These are phyloP conservation scores for Artomyces pyxidatus DNA, from an alignment of 768 basidiomycete species.

Conservation along the genomic window DNA sequence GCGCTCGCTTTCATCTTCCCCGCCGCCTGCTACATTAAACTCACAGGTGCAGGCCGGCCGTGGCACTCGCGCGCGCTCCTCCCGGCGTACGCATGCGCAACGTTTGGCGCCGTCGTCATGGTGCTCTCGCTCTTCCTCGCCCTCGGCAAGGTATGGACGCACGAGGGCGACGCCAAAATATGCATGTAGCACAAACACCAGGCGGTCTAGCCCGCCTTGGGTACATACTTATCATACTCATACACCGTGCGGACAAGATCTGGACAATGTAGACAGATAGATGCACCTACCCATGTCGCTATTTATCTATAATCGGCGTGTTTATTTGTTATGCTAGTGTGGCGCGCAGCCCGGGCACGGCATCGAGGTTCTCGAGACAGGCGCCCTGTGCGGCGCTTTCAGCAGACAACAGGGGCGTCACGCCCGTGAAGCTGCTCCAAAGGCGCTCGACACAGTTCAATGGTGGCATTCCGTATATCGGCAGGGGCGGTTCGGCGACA, in stretches of 20 bases:
- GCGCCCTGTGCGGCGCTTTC: constrained; percentile 66
- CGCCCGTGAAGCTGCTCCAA: constrained; percentile 59
- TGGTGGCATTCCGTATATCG: constrained; percentile 39
- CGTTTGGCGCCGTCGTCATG: constrained; percentile 75
- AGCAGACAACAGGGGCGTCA: constrained; percentile 63
- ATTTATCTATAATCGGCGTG: no score
- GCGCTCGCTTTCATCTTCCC: constrained; percentile 92
- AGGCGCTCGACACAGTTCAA: constrained; percentile 54
- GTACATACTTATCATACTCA: no score
- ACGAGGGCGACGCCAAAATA: constrained; percentile 62
- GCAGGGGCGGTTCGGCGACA: constrained; percentile 48
- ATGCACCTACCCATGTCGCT: no score
- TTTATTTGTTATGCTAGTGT: not conserved
- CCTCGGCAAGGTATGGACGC: constrained; percentile 70
- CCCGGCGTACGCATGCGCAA: constrained; percentile 63
- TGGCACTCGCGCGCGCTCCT: constrained; percentile 63
- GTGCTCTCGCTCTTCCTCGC: constrained; percentile 69
- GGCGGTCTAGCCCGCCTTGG: no score
- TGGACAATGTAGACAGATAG: no score
- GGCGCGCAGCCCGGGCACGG: constrained; percentile 16
- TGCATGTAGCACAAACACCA: constrained; percentile 51
- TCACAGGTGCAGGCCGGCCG: constrained; percentile 44
- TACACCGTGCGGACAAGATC: no score
- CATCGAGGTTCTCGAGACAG: constrained; percentile 50
- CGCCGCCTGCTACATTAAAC: constrained; percentile 77